Evolutionary conservation across 2,329 filamentous ascomycete genomes (phyloP).

Genomic region (Penicillium sumatraense): DNA sequence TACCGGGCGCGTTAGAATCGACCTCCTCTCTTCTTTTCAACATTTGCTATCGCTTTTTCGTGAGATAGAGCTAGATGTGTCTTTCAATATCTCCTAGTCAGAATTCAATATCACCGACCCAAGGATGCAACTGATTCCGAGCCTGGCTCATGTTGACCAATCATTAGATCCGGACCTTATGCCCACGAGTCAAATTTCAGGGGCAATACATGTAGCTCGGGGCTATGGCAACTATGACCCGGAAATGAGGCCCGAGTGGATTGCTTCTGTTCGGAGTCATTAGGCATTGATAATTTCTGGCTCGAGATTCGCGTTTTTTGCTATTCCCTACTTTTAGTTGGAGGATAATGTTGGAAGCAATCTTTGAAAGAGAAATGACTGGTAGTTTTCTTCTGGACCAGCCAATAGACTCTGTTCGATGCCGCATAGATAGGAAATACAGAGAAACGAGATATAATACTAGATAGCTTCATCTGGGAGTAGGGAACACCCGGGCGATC

Average conservation of each 20-base stretch:
- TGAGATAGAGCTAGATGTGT: not conserved
- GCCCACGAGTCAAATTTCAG: conserved; percentile 22
- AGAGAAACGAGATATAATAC: not conserved
- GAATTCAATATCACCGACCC: too few relatives aligned
- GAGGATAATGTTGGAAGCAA: too few relatives aligned
- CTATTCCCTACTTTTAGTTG: too few relatives aligned
- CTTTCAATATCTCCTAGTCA: not conserved
- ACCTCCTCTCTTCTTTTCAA: not conserved
- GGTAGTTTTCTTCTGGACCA: too few relatives aligned
- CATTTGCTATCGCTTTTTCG: not conserved
- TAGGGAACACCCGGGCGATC: not conserved
- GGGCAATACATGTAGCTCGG: conserved; percentile 1
- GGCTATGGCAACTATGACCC: conserved; percentile 6
- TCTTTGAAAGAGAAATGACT: too few relatives aligned
- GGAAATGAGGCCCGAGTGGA: conserved; percentile 18
- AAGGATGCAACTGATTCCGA: not conserved
- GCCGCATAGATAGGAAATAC: not conserved
- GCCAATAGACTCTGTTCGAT: too few relatives aligned
- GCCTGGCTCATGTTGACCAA: not conserved
- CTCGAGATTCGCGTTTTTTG: not conserved
- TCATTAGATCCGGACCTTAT: conserved; percentile 13
- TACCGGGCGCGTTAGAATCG: not conserved
- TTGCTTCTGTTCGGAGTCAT: not conserved
- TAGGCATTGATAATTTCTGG: not conserved
- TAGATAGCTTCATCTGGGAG: not conserved